Conservation (phyloP, 257 asterid species). For the Solanum corneliomulleri region DNA sequence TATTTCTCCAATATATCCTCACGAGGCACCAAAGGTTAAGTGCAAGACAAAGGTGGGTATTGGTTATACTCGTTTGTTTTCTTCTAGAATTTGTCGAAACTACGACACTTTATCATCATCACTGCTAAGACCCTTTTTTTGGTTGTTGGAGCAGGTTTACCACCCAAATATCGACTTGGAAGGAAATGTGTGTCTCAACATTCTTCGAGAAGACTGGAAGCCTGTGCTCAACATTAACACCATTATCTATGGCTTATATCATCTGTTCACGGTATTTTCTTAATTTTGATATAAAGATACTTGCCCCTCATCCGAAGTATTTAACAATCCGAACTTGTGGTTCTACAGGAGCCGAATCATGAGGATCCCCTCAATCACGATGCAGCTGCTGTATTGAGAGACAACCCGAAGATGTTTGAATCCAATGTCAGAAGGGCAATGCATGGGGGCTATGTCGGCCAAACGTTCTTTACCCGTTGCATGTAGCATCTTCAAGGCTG, state of each 20-base stretch:
- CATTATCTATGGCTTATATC: constrained; percentile 75
- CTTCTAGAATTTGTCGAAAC: not conserved
- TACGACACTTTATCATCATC: not conserved
- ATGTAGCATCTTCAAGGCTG: constrained; percentile 23
- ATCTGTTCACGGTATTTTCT: constrained; percentile 76
- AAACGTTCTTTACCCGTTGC: constrained; percentile 74
- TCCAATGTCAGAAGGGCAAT: constrained; percentile 87
- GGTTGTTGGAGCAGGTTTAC: constrained; percentile 46
- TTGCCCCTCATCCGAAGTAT: not conserved
- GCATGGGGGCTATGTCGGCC: constrained; percentile 88
- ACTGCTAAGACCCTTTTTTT: not conserved
- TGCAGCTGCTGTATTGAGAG: constrained; percentile 86
- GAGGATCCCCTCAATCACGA: constrained; percentile 97
- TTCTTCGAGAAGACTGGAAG: constrained; percentile 99
- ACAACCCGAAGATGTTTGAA: constrained; percentile 77
- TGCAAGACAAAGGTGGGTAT: constrained; percentile 89
- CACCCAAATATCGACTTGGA: constrained; percentile 96
- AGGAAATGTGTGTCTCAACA: constrained; percentile 95
- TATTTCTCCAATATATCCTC: constrained; percentile 89
- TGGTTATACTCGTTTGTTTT: not conserved
- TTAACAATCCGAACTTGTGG: constrained; percentile 5
- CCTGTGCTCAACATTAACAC: constrained; percentile 94
- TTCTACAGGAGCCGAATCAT: constrained; percentile 78
- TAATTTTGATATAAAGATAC: not conserved
- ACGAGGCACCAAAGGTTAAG: constrained; percentile 98